Evolutionary conservation across 139 green algal species (phyloP).

Genomic region (Volvox reticuliferus): DNA sequence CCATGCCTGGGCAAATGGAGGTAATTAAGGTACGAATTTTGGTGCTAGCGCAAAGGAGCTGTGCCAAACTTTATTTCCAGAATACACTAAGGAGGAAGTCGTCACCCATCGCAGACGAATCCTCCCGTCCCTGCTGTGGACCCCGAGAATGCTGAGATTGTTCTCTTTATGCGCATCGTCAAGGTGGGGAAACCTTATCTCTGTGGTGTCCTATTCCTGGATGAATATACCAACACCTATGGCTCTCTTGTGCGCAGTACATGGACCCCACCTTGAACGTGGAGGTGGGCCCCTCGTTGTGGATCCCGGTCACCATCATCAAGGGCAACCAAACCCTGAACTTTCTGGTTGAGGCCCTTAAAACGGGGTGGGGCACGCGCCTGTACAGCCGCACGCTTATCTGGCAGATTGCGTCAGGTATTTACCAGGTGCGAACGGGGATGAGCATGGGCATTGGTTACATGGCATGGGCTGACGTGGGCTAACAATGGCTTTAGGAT

Average conservation of each 20-base stretch:
- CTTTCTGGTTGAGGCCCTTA: conserved; percentile 70
- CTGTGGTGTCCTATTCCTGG: no score
- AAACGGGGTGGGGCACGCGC: conserved; percentile 66
- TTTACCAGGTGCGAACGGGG: conserved; percentile 69
- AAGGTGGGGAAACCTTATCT: conserved; percentile 45
- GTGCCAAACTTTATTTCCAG: not conserved
- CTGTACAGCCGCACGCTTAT: conserved; percentile 72
- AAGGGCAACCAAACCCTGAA: conserved; percentile 76
- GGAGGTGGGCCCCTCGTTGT: conserved; percentile 45
- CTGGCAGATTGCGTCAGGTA: conserved; percentile 68
- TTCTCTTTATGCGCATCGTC: conserved; percentile 75
- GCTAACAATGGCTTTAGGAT: no score
- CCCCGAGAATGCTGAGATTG: conserved; percentile 85
- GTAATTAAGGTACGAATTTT: conserved; percentile 14
- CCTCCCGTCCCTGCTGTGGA: conserved; percentile 76
- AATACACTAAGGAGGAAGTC: not conserved
- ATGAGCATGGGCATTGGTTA: no score
- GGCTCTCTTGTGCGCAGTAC: conserved; percentile 15
- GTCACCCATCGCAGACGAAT: conserved; percentile 17
- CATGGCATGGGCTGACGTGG: no score
- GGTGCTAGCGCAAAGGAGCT: not conserved
- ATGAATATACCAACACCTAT: not conserved
- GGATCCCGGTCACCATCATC: conserved; percentile 77
- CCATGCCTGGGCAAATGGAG: conserved; percentile 43
- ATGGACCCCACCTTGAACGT: conserved; percentile 21